Percentiles rank a stretch among this genome's conserved stretches.
phyloP scores from a whole-genome alignment of 2,329 filamentous ascomycete genomes.

The Aureobasidium melanogenum region DNA sequence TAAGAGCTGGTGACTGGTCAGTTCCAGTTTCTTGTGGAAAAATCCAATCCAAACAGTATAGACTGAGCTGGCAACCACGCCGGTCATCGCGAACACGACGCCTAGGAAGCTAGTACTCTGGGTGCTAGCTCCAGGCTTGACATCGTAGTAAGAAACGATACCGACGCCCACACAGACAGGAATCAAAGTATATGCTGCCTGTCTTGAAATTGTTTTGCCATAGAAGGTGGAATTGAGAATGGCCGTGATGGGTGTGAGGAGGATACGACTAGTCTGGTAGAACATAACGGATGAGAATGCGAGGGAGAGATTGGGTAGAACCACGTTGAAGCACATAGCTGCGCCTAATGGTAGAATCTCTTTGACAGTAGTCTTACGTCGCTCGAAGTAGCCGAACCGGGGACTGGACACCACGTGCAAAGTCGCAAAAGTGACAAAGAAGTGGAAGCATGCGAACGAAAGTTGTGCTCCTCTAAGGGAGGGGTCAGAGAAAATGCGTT shows the following conservation, averaged over 20 bases:
- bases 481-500: slow-evolving; percentile 11
- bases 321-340: slow-evolving; percentile 61
- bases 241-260: slow-evolving; percentile 57
- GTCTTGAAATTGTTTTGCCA: slow-evolving; percentile 44
- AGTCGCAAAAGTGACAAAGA: slow-evolving; percentile 55
- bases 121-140: slow-evolving; percentile 34
- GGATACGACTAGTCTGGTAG: slow-evolving; percentile 60
- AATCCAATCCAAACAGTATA: slow-evolving; percentile 62
- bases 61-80: slow-evolving; percentile 56
- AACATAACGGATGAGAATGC: slow-evolving; percentile 61
- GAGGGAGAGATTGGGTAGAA: slow-evolving; percentile 59
- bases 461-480: slow-evolving; percentile 11
- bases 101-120: slow-evolving; percentile 49
- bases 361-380: slow-evolving; percentile 45
- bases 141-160: slow-evolving; percentile 62
- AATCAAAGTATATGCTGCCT: slow-evolving; percentile 45
- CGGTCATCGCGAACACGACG: slow-evolving; percentile 55
- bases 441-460: slow-evolving; percentile 61
- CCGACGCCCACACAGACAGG: slow-evolving; percentile 57
- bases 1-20: slow-evolving; percentile 60
- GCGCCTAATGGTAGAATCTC: slow-evolving; percentile 55
- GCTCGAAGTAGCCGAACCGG: slow-evolving; percentile 49
- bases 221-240: slow-evolving; percentile 57
- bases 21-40: slow-evolving; percentile 56
- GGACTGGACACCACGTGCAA: slow-evolving; percentile 52